Evolutionary conservation across 192 early-diverging fungal species (phyloP).

Genomic region (Thamnidium elegans): DNA sequence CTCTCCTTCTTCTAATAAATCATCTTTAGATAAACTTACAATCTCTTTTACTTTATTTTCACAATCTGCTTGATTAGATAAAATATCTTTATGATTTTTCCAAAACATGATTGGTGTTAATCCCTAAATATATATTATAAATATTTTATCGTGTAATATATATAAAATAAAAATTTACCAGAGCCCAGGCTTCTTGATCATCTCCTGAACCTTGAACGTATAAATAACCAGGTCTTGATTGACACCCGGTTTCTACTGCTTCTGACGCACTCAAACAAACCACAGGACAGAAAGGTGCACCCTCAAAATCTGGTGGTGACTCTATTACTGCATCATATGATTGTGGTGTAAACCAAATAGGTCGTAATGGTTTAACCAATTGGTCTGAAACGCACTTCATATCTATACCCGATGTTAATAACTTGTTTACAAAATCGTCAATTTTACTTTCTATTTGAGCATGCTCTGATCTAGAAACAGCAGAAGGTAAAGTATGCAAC

Average conservation of each 20-base stretch:
- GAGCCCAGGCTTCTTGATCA: constrained; percentile 85
- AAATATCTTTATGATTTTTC: constrained; percentile 42
- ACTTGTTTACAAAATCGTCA: constrained; percentile 50
- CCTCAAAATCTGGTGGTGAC: constrained; percentile 44
- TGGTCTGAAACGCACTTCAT: constrained; percentile 21
- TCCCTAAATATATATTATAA: constrained; percentile 37
- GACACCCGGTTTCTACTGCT: constrained; percentile 32
- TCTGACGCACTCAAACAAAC: constrained; percentile 76
- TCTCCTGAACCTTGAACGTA: constrained; percentile 92
- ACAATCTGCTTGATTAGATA: constrained; percentile 34
- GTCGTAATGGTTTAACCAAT: constrained; percentile 68
- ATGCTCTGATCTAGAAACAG: constrained; percentile 70
- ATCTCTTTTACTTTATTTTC: constrained; percentile 37
- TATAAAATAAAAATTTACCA: constrained; percentile 27
- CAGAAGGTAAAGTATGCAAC: constrained; percentile 60
- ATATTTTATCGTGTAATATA: no score
- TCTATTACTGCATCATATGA: constrained; percentile 40
- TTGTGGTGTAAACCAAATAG: constrained; percentile 78
- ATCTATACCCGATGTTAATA: constrained; percentile 52
- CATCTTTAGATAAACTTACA: constrained; percentile 21
- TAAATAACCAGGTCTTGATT: constrained; percentile 46
- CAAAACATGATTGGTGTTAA: constrained; percentile 68
- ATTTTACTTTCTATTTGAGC: constrained; percentile 61
- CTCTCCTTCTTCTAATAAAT: constrained; percentile 12
- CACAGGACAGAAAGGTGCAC: constrained; percentile 66